Evolutionary conservation across 805 yeast genomes (phyloP), one percentile per base, ranked within the genome.

Genomic region (Pichia insulana): DNA sequence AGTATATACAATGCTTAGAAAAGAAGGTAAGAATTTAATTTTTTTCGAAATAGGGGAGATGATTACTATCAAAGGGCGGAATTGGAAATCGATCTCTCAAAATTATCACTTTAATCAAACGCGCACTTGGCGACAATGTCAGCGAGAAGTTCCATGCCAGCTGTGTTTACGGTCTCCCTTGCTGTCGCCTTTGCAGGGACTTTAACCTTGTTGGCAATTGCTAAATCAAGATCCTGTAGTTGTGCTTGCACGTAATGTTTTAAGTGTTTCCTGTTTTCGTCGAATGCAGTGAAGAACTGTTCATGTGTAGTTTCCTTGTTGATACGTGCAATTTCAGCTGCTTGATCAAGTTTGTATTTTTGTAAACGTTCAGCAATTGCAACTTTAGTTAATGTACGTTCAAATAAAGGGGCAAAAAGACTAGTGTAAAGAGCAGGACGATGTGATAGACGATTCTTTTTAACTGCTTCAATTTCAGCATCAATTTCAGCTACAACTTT

Each of bases 181-280:
- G 8, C 25, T 6, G 25, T 22, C 25, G 25, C 25, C 25, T 22
- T 22, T 8, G 25, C 25, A 22, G 25, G 25, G 25, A 22, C 25
- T 22, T 22, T 22, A 8, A 35, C 22, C 13, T 33, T 16, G 3
- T 18, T 8, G 12, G 35, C 39, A 2, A 43, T 10, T 10, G 32
- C 36, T 30, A n/a, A 13, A 26, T 44, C 47, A 2, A 44, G n/a
- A 4, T 33, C n/a, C n/a, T 34, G 16, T 2, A 44, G 34, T 30
- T 37, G 19, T 6, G 33, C 25, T 9, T 20, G 19, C 20, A 43
- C 6, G 20, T 26, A 30, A 7, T n/a, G 15, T 28, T 38, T 39
- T 15, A 39, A 20, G 22, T 41, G 36, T 25, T 36, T 19, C 19
- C 46, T 43, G 17, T 43, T 43, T 31, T 43, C 46, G 16, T 16